These are phyloP conservation scores for Sechiopsis laciniata DNA, from an alignment of 306 rosid genomes.

Conservation along the genomic window DNA sequence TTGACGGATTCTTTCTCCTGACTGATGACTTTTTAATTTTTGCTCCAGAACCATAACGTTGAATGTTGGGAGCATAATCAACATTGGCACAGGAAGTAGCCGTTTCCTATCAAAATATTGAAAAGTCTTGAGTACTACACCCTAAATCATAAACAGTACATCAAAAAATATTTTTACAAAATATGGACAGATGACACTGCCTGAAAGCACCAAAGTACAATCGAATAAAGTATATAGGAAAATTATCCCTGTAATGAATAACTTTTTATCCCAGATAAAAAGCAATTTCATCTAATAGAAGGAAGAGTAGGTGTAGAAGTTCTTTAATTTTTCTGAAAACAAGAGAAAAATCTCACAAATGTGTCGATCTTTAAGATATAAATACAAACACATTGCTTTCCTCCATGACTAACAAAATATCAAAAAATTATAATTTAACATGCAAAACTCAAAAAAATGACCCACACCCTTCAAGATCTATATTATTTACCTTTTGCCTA, in stretches of 20 bases:
- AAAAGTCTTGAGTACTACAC: background rate
- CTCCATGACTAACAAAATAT: background rate
- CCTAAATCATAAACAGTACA: background rate
- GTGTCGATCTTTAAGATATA: background rate
- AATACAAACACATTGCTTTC: background rate
- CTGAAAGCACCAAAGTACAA: background rate
- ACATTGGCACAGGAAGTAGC: constrained; percentile 32
- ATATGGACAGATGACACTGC: background rate
- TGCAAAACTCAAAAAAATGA: constrained; percentile 4
- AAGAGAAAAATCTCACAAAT: background rate
- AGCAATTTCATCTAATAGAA: background rate
- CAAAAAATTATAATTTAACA: background rate
- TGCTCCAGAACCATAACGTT: constrained; percentile 64
- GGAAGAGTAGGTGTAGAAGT: background rate
- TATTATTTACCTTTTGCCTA: constrained; percentile 58
- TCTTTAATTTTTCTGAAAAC: background rate
- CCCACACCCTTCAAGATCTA: constrained; percentile 8
- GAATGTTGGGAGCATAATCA: constrained; percentile 49
- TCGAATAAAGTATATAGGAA: background rate
- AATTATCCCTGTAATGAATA: constrained; percentile 6
- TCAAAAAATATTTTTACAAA: background rate
- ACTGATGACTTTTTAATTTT: constrained; percentile 72
- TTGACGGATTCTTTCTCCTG: constrained; percentile 32
- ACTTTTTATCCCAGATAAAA: constrained; percentile 3
- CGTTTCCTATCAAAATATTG: constrained; percentile 13